phyloP scores from a whole-genome alignment of 768 basidiomycete species.

The Rhodotorula kratochvilovae region DNA sequence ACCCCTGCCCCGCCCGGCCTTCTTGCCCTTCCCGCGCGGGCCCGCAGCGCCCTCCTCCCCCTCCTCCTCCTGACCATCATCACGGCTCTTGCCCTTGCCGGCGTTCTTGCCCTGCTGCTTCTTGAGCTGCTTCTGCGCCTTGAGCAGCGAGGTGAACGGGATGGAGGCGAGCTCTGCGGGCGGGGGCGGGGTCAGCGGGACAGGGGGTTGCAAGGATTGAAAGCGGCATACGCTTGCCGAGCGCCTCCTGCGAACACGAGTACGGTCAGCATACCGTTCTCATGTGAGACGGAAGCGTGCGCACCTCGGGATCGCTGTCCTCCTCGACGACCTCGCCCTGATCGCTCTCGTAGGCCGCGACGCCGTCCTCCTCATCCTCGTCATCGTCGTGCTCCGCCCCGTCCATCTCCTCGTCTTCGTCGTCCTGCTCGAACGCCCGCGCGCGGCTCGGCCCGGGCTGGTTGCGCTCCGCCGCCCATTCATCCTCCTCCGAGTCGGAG shows the following conservation, averaged over 20 bases:
- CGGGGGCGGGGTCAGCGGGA: not conserved
- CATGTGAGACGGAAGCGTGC: not conserved
- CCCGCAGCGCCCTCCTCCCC: constrained; percentile 22
- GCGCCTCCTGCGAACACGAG: not conserved
- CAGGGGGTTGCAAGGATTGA: not conserved
- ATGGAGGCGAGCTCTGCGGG: constrained; percentile 37
- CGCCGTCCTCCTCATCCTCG: constrained; percentile 29
- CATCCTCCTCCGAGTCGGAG: constrained; percentile 31
- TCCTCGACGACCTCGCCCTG: constrained; percentile 26
- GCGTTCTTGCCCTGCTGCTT: constrained; percentile 11
- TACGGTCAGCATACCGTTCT: not conserved
- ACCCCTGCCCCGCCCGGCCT: constrained; percentile 17
- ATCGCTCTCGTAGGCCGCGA: constrained; percentile 31
- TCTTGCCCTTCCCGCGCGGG: not conserved
- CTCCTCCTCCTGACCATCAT: not conserved
- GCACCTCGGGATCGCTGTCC: constrained; percentile 26
- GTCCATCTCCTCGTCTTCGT: constrained; percentile 7
- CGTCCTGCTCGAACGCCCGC: not conserved
- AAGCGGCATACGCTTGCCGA: constrained; percentile 18
- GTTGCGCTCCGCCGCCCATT: constrained; percentile 18
- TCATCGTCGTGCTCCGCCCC: constrained; percentile 2
- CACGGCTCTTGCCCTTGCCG: constrained; percentile 6
- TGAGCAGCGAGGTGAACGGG: constrained; percentile 32
- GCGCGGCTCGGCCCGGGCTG: not conserved
- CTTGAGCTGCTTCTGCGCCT: constrained; percentile 35